Evolutionary conservation across 139 green algal species (phyloP), one percentile per base, ranked within the genome.

Genomic region (Chlorella sp.): DNA sequence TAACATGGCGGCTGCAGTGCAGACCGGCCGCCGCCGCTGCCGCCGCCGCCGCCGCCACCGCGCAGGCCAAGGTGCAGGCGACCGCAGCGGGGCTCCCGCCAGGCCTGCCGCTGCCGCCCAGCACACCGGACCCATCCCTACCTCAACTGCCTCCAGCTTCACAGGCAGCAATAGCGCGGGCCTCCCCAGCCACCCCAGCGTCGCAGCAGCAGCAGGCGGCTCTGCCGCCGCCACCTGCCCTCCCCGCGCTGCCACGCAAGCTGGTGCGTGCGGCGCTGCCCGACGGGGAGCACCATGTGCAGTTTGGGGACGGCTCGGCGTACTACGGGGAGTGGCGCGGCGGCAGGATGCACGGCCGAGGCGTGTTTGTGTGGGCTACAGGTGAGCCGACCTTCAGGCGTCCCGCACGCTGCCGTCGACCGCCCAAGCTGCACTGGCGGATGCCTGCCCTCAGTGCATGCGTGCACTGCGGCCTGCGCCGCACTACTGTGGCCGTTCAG

Each of bases 291-390:
- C 86, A 87, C 43, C 60, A 81, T 16, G 46, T 87, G 17, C 51
- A 41, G 1, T 85, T 87, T 44, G 34, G 40, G 1, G 86, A 90
- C 46, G 86, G 86, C 70, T 62, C n/a, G 13, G 72, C 48, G 3
- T 90, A 90, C 56, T 85, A 48, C 46, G 86, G 86, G 24, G 81
- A 90, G 56, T 83, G 77, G 77, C 43, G 82, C n/a, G 87, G 78
- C 56, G 94, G 94, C 24, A 83, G 77, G 16, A 93, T 95, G 86
- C 70, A 92, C 65, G 94, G 94, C 46, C 70, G 84, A 3, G 94
- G 94, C 64, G 93, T 91, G 8, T 95, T 93, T 76, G 68, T 90
- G 40, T 96, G 91, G 90, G 79, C 56, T 9, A 85, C n/a, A 41
- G 90, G 92, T 36, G 90, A 93, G 43, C 38, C n/a, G 1, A 19